Evolutionary conservation across 768 basidiomycete species (phyloP).

Genomic region (Hebeloma cylindrosporum): DNA sequence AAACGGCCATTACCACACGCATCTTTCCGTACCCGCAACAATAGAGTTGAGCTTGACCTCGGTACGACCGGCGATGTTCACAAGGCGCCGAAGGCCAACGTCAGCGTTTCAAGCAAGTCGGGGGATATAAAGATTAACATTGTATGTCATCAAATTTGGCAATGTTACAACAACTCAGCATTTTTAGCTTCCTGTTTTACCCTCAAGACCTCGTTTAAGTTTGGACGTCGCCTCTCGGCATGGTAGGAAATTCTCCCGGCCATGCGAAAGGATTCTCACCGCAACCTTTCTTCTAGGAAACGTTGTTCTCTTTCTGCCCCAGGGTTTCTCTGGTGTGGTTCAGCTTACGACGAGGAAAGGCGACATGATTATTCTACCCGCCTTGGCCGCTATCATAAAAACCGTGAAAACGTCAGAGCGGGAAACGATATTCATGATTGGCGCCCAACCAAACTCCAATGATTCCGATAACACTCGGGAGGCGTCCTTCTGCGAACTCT

Average conservation of each 20-base stretch:
- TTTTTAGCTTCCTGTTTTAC: constrained; percentile 32
- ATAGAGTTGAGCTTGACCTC: constrained; percentile 36
- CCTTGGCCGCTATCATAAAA: constrained; percentile 27
- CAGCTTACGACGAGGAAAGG: constrained; percentile 35
- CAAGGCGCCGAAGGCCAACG: constrained; percentile 32
- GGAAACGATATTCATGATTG: constrained; percentile 41
- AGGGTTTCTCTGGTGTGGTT: constrained; percentile 37
- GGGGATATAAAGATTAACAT: constrained; percentile 42
- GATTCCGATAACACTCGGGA: constrained; percentile 20
- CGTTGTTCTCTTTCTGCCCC: constrained; percentile 35
- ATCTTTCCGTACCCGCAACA: constrained; percentile 43
- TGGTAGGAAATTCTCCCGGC: constrained; percentile 26
- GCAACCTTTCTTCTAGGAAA: constrained; percentile 27
- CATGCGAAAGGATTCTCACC: neutral
- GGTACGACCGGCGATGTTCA: constrained; percentile 37
- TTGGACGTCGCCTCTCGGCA: constrained; percentile 35
- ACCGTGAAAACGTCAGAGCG: constrained; percentile 34
- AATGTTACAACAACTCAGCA: too few species aligned
- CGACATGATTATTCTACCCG: constrained; percentile 35
- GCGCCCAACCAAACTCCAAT: constrained; percentile 22
- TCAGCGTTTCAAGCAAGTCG: constrained; percentile 35
- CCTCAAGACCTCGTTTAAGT: constrained; percentile 36
- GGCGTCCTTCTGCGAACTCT: constrained; percentile 41
- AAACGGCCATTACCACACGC: constrained; percentile 35
- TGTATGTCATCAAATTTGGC: constrained; percentile 25